These are phyloP conservation scores for Fusarium sp. DNA, from an alignment of 2,329 filamentous ascomycete species.

Conservation along the genomic window DNA sequence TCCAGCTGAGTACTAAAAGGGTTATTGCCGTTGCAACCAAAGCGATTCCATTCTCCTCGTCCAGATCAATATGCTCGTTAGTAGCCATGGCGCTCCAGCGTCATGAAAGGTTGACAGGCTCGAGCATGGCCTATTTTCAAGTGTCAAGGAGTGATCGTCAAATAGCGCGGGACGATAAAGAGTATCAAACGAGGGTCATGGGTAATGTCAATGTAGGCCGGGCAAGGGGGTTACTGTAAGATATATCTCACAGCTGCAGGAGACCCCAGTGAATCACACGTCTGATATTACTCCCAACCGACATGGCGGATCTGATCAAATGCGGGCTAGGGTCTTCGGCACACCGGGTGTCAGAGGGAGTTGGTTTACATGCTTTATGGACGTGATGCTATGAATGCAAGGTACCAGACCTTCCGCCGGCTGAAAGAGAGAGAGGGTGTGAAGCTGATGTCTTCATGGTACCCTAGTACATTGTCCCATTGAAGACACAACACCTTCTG, in stretches of 20 bases:
- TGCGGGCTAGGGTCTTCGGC: slow-evolving; percentile 19
- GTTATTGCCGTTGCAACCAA: slow-evolving; percentile 52
- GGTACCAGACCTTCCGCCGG: slow-evolving; percentile 35
- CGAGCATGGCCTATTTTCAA: slow-evolving; percentile 35
- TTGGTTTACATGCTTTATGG: slow-evolving; percentile 27
- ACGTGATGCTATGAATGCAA: slow-evolving; percentile 39
- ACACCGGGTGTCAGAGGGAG: slow-evolving; percentile 24
- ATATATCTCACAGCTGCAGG: slow-evolving; percentile 37
- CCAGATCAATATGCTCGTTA: slow-evolving; percentile 48
- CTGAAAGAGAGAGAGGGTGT: slow-evolving; percentile 23
- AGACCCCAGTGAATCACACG: slow-evolving; percentile 20
- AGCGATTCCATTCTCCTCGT: slow-evolving; percentile 53
- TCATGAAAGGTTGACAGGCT: slow-evolving; percentile 32
- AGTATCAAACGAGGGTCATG: not conserved
- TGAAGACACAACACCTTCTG: slow-evolving; percentile 14
- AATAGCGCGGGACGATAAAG: not conserved
- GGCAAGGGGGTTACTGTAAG: slow-evolving; percentile 18
- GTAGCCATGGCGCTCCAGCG: slow-evolving; percentile 48
- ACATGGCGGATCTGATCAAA: slow-evolving; percentile 20
- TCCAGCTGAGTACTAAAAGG: slow-evolving; percentile 55
- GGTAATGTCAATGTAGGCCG: slow-evolving; percentile 1
- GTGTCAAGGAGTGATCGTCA: slow-evolving; percentile 1
- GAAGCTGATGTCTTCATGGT: slow-evolving; percentile 30
- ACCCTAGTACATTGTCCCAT: slow-evolving; percentile 25
- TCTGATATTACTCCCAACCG: slow-evolving; percentile 8